Evolutionary conservation across 441 rosid genomes (phyloP).

Genomic region (Adansonia rubrostipa): DNA sequence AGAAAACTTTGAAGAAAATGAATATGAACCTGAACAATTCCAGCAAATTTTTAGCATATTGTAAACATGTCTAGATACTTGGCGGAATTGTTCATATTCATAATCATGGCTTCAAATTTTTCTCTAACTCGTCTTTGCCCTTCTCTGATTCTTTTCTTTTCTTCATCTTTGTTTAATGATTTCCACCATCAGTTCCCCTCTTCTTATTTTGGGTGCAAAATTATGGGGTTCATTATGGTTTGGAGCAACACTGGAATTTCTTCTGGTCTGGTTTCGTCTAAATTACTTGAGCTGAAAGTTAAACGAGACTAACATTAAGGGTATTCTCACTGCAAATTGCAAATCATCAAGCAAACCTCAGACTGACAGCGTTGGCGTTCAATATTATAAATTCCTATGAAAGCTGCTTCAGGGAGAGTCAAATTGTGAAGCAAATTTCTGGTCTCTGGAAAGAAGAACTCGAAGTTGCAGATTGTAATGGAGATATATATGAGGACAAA

Average conservation of each 20-base stretch:
- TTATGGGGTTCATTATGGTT: background rate
- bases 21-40: background rate
- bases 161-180: background rate
- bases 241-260: background rate
- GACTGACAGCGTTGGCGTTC: background rate
- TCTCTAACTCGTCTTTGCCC: slow-evolving; percentile 18
- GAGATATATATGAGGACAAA: background rate
- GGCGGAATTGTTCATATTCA: background rate
- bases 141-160: background rate
- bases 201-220: background rate
- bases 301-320: background rate
- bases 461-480: background rate
- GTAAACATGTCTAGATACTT: background rate
- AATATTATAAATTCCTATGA: background rate
- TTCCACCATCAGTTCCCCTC: background rate
- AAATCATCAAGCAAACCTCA: background rate
- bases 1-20: slow-evolving; percentile 12
- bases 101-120: background rate
- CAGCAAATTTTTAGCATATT: background rate
- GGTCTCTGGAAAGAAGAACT: background rate
- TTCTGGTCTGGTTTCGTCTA: background rate
- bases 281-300: background rate
- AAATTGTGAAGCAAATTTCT: background rate
- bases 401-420: background rate
- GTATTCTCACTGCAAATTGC: background rate